Evolutionary conservation across 2,329 filamentous ascomycete species (phyloP), one percentile per base, ranked within the genome.

Genomic region (Corynespora cassiicola): DNA sequence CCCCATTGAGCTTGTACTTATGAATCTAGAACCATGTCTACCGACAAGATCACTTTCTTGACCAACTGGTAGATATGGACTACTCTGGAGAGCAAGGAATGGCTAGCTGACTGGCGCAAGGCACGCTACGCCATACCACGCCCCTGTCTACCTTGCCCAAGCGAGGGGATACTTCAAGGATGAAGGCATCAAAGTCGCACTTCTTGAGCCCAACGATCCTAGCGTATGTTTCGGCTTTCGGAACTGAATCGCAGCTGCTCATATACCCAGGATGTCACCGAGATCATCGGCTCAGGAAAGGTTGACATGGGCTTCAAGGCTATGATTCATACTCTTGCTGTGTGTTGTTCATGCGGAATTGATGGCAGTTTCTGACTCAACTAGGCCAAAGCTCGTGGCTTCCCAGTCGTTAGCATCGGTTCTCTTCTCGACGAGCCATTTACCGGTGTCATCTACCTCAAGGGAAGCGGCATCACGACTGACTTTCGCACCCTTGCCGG

Each of bases 11-110:
- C 51, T 55, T 55, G 63, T 58, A 65, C 61, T 64, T 74, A 76
- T 82, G 68, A 82, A 74, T 61, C 54, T 47, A 50, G 58, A 63
- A 82, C 75, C 66, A 90, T 90, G 86, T 82, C 86, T 66, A 88
- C 85, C 70, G 86, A 90, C 68, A 90, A 90, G 82, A 89, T 90
- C 63, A 90, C 86, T 36, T 90, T 90, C 74, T 77, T 90, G 67
- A 87, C 86, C 73, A 90, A 90, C 78, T 90, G 87, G 87, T 89
- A 81, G 65, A 72, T 62, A 29, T 25, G 52, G 42, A 11, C 14
- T 39, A 23, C 22, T 35, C 28, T 11, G 23, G 31, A 23, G 22
- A 32, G 33, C 14, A 51, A 3, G 33, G 23, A 11, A 14, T 12
- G 29, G 15, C 11, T 19, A 39, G 22, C 45, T 56, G 38, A 41